Evolutionary conservation across 805 yeast species (phyloP), one percentile per base, ranked within the genome.

Genomic region (Starmerella tilneyi): DNA sequence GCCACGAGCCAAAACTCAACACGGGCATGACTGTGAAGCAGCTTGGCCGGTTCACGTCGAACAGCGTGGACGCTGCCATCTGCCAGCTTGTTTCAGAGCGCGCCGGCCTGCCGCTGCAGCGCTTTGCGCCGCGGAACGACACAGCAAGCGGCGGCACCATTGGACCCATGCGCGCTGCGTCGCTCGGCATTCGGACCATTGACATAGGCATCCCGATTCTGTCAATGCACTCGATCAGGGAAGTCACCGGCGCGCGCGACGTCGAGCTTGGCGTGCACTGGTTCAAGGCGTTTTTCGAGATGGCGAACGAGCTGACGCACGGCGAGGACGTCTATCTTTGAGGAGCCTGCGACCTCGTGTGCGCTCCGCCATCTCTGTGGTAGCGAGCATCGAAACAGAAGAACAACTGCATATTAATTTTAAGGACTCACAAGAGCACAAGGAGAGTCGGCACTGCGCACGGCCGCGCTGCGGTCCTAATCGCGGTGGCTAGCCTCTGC

Each of bases 91-190:
- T 82, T 40, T 96, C 94, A 3, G 73, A 77, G 41, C 57, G 59
- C 21, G 79, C 78, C 4, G 64, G 73, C 55, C 79, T 82, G 17
- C 96, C 96, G 13, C 65, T 92, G 50, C 98, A 89, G 64, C 63
- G 84, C 44, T 85, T 89, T 67, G 96, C 88, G 16, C 94, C 82
- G 24, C 75, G 89, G 47, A 92, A 92, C 62, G 94, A 83, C 59
- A 79, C 94, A 2, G 85, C 96, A 3, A 89, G 97, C 65, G 98
- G 98, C 3, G 80, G 94, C 3, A 89, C 98, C 2, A 89, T 89
- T 59, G 98, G 97, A 1, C 97, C 97, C 19, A 83, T 88, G 64
- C 68, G 89, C 46, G 82, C 95, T 30, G 80, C 94, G 3, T 81
- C 83, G 56, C 71, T 85, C 32, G 97, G 97, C 43, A 73, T 86